Evolutionary conservation across 2,329 filamentous ascomycete species (phyloP).

Genomic region (Colletotrichum cuscutae): DNA sequence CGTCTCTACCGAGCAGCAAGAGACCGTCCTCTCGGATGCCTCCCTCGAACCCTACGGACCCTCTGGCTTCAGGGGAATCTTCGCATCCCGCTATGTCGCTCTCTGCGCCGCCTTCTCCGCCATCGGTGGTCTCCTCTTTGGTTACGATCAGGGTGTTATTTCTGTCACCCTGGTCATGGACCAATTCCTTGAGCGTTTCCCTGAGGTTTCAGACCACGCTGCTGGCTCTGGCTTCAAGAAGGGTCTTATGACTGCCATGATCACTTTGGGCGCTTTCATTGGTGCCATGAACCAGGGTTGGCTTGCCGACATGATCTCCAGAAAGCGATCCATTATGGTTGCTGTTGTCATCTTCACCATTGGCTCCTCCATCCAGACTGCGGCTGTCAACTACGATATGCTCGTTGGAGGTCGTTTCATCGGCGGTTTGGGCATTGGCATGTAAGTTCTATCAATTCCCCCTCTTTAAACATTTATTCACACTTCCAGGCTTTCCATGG

Average conservation of each 20-base stretch:
- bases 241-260: conserved; percentile 49
- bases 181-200: conserved; percentile 49
- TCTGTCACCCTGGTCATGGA: conserved; percentile 44
- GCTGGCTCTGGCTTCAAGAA: conserved; percentile 48
- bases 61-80: conserved; percentile 45
- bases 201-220: conserved; percentile 44
- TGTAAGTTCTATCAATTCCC: conserved; percentile 27
- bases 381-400: conserved; percentile 49
- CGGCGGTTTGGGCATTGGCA: conserved; percentile 58
- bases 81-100: conserved; percentile 45
- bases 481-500: conserved; percentile 52
- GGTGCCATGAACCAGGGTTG: conserved; percentile 64
- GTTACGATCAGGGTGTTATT: conserved; percentile 60
- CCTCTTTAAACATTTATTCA: not conserved
- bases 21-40: conserved; percentile 33
- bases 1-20: conserved; percentile 38
- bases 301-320: conserved; percentile 44
- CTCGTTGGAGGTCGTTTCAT: conserved; percentile 60
- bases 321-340: conserved; percentile 44
- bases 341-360: conserved; percentile 43
- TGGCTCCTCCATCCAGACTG: conserved; percentile 45
- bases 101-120: conserved; percentile 41
- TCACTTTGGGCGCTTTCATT: conserved; percentile 63
- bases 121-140: conserved; percentile 46
- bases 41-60: conserved; percentile 40